Conservation (phyloP, 148 eudicot species). For the Pouteria glomerata region DNA sequence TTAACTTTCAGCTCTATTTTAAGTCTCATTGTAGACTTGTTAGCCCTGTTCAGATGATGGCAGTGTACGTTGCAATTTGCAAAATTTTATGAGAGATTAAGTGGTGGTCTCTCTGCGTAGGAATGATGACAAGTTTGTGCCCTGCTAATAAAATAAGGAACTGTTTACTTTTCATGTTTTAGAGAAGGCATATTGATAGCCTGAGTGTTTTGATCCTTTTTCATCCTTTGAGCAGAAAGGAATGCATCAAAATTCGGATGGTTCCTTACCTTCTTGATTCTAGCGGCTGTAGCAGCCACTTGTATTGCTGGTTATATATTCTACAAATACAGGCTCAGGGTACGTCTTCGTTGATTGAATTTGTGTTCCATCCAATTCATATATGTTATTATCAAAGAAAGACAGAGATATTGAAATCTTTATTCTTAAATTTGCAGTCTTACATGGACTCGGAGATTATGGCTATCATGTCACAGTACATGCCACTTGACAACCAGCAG, state of each 20-base stretch:
- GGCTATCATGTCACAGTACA: conserved; percentile 97
- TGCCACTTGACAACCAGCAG: conserved; percentile 79
- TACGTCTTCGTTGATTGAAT: conserved; percentile 23
- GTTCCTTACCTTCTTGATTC: conserved; percentile 37
- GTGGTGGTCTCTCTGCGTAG: neutral
- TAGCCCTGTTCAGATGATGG: neutral
- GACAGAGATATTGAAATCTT: conserved; percentile 12
- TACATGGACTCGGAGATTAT: conserved; percentile 97
- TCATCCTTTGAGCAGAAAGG: conserved; percentile 39
- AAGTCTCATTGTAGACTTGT: neutral
- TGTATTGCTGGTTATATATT: conserved; percentile 71
- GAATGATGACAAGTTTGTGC: neutral
- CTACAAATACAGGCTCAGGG: conserved; percentile 92
- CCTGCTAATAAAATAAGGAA: neutral
- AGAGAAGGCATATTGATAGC: neutral
- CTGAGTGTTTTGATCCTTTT: neutral
- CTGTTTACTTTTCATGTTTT: neutral
- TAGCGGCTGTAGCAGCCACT: conserved; percentile 43
- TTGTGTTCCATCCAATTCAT: neutral
- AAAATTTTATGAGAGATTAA: neutral
- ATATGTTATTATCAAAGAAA: too few species aligned
- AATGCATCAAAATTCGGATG: conserved; percentile 49
- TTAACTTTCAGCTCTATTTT: neutral
- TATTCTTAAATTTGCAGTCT: conserved; percentile 42
- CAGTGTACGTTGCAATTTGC: neutral